Evolutionary conservation across 495 filamentous ascomycete species (phyloP).

Genomic region (Copromyces sp.): DNA sequence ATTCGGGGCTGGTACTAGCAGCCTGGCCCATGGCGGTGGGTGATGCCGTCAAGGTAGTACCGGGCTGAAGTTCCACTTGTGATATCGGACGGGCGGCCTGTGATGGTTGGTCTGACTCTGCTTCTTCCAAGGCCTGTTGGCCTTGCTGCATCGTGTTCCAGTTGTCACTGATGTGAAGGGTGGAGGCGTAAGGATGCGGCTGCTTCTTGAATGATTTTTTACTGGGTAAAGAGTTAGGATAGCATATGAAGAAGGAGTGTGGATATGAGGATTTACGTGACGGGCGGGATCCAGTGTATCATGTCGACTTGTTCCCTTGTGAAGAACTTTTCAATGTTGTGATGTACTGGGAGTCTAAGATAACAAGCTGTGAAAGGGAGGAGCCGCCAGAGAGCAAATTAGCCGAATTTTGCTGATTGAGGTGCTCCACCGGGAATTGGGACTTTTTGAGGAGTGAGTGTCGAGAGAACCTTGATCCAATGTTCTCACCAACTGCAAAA

Average conservation of each 20-base stretch:
- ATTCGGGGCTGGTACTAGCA: background rate
- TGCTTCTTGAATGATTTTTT: background rate
- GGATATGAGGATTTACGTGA: background rate
- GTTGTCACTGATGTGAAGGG: background rate
- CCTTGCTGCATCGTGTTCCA: background rate
- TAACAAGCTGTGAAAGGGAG: too few relatives aligned
- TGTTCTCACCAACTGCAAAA: background rate
- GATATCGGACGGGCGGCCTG: background rate
- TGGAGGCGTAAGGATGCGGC: background rate
- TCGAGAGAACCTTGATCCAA: background rate
- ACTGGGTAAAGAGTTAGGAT: background rate
- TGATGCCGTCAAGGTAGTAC: constrained; percentile 8
- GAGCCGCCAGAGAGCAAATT: background rate
- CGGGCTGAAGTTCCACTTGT: background rate
- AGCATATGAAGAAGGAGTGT: background rate
- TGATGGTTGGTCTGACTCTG: background rate
- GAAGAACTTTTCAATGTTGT: too few relatives aligned
- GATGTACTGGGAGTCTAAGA: too few relatives aligned
- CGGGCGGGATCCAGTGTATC: background rate
- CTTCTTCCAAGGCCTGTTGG: background rate
- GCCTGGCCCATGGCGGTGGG: constrained; percentile 4
- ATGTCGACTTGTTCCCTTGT: background rate
- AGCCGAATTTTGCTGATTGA: background rate
- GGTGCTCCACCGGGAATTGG: background rate
- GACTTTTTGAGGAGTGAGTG: background rate